Evolutionary conservation across 2,329 filamentous ascomycete species (phyloP), one percentile per base, ranked within the genome.

Genomic region (Sporothrix brunneoviolacea): DNA sequence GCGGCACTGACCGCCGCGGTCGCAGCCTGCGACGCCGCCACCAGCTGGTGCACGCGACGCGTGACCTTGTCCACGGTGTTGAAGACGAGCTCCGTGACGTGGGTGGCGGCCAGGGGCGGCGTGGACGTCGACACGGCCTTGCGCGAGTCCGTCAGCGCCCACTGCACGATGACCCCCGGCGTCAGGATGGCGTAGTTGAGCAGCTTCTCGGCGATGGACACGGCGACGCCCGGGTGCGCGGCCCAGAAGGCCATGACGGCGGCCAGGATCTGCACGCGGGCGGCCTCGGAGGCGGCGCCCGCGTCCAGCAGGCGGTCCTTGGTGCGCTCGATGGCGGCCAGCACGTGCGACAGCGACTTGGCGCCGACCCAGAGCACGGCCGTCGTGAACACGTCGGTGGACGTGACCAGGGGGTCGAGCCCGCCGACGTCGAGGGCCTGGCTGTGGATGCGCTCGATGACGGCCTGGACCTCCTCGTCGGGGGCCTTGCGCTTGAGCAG

Each of bases 141-240:
- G 75, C 12, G 4, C 10, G 32, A 12, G 12, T 7, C 28, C n/a
- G 27, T 5, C 35, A 98, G 75, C 1, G 88, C 88, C 93, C 93
- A 98, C 62, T 95, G 84, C 42, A 96, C 79, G 24, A 98, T 90
- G 15, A 84, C 84, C 51, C 83, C 74, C 0, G 93, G 93, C 8
- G 86, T 90, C 32, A 98, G 76, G 60, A 98, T 95, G 13, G 88
- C 91, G 71, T 96, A 98, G 70, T 97, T 98, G 59, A 98, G 83
- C 5, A 98, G 79, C 69, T 97, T 97, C 73, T 97, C 91, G 52
- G 97, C 79, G 60, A 98, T 95, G 59, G 87, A 88, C 58, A 97
- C 81, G 3, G 90, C 93, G 38, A 94, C 84, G 53, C 93, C 93
- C 0, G 91, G 90, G 61, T 98, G 91, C 28, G 91, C 84, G 41